phyloP scores from a whole-genome alignment of 1,284 basidiomycete species.

The Cutaneotrichosporon cyanovorans region DNA sequence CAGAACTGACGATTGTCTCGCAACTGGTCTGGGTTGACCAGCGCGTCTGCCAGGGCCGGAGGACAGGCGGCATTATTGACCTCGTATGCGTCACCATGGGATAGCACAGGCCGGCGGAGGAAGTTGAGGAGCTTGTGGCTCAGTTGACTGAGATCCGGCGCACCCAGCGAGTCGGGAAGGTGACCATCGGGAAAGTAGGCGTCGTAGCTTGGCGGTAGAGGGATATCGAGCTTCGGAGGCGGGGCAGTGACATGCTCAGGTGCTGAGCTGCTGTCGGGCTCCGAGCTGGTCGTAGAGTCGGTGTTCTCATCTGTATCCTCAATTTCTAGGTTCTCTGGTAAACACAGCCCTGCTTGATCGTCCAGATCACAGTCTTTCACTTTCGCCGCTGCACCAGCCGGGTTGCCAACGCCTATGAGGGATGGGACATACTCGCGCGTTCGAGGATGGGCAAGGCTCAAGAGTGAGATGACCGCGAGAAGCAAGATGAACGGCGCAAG shows the following conservation, averaged over 20 bases:
- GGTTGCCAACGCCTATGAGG: not conserved
- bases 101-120: slow-evolving; percentile 29
- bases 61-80: slow-evolving; percentile 32
- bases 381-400: not conserved
- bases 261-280: too few species aligned
- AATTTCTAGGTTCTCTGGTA: too few species aligned
- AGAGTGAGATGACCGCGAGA: not conserved
- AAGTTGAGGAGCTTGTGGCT: slow-evolving; percentile 16
- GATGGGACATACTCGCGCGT: not conserved
- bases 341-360: not conserved
- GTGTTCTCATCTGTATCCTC: too few species aligned
- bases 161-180: slow-evolving; percentile 15
- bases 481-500: not conserved
- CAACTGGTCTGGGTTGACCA: slow-evolving; percentile 46
- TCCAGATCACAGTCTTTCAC: not conserved
- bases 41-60: slow-evolving; percentile 22
- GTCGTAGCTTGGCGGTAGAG: slow-evolving; percentile 16
- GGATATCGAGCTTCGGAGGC: slow-evolving; percentile 3
- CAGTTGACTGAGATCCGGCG: slow-evolving; percentile 8
- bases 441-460: not conserved
- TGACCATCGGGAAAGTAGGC: slow-evolving; percentile 11
- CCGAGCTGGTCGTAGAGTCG: too few species aligned
- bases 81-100: slow-evolving; percentile 14
- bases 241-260: not conserved
- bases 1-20: slow-evolving; percentile 40